Evolutionary conservation across 78 protist genomes (phyloP).

Genomic region (Emiliania huxleyi): DNA sequence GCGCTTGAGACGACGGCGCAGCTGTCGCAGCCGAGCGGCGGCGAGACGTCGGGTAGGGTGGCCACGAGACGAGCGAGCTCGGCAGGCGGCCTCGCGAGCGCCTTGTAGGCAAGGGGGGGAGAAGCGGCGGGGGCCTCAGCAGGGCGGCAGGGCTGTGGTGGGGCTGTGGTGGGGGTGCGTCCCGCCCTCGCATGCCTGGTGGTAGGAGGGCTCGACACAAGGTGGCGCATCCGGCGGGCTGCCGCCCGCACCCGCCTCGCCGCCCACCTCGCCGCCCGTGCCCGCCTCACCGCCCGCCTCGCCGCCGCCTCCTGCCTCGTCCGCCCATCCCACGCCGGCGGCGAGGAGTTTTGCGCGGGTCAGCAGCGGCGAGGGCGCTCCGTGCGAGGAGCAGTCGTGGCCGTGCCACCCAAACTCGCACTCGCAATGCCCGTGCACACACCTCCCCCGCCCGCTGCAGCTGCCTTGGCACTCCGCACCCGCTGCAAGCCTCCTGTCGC

Average conservation of each 20-base stretch:
- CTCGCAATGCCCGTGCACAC: slow-evolving; percentile 4
- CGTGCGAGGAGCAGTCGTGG: background rate
- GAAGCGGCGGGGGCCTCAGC: too few species aligned
- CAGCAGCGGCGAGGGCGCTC: background rate
- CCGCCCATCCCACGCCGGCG: background rate
- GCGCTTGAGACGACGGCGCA: background rate
- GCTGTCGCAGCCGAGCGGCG: too few species aligned
- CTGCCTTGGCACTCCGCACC: background rate
- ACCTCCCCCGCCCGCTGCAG: background rate
- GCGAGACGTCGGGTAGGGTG: background rate
- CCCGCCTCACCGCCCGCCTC: too few species aligned
- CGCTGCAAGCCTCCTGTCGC: background rate
- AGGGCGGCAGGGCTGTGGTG: too few species aligned
- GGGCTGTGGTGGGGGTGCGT: background rate
- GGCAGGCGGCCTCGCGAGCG: too few species aligned
- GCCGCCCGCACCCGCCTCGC: too few species aligned
- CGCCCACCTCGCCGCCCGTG: too few species aligned
- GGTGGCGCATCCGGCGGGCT: background rate
- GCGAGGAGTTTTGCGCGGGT: background rate
- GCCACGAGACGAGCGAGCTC: background rate
- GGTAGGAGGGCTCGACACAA: background rate
- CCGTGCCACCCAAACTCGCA: background rate
- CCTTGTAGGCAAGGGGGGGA: too few species aligned
- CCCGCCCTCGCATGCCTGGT: background rate
- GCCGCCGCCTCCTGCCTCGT: too few species aligned